A percentile compares a stretch with the other conserved stretches of the same genome.
These are phyloP conservation scores for Verticillium nubilum DNA, from an alignment of 2,329 filamentous ascomycete genomes.

Conservation along the genomic window DNA sequence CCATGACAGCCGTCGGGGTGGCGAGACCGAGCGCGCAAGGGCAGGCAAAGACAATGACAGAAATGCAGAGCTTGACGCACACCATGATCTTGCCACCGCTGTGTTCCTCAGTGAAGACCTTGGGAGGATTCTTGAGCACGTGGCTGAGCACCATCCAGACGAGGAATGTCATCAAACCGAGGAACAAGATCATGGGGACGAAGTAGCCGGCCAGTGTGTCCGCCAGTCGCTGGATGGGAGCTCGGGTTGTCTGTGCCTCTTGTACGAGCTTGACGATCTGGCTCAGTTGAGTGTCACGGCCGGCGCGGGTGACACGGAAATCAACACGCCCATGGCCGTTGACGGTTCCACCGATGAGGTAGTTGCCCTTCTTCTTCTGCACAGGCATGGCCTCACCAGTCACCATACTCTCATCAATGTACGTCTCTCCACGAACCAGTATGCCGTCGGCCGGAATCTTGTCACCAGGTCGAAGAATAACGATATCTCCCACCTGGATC, in stretches of 20 bases:
- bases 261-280: conserved; percentile 99
- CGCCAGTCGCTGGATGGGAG: conserved; percentile 89
- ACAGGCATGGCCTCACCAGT: conserved; percentile 96
- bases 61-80: conserved; percentile 94
- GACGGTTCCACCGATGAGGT: conserved; percentile 88
- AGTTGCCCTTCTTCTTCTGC: conserved; percentile 73
- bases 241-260: conserved; percentile 88
- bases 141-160: conserved; percentile 96
- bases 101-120: conserved; percentile 73
- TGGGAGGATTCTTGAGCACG: conserved; percentile 73
- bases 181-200: conserved; percentile 78
- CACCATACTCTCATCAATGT: conserved; percentile 97
- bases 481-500: conserved; percentile 88
- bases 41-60: conserved; percentile 96
- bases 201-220: conserved; percentile 92
- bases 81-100: conserved; percentile 94
- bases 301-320: conserved; percentile 86
- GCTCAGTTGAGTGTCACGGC: conserved; percentile 91
- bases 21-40: conserved; percentile 94
- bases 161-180: conserved; percentile 80
- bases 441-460: conserved; percentile 93
- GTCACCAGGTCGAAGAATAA: conserved; percentile 88
- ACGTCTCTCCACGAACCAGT: conserved; percentile 84
- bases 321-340: conserved; percentile 90
- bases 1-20: conserved; percentile 97